Evolutionary conservation across 2,329 filamentous ascomycete species (phyloP).

Genomic region (Aspergillus transmontanensis): DNA sequence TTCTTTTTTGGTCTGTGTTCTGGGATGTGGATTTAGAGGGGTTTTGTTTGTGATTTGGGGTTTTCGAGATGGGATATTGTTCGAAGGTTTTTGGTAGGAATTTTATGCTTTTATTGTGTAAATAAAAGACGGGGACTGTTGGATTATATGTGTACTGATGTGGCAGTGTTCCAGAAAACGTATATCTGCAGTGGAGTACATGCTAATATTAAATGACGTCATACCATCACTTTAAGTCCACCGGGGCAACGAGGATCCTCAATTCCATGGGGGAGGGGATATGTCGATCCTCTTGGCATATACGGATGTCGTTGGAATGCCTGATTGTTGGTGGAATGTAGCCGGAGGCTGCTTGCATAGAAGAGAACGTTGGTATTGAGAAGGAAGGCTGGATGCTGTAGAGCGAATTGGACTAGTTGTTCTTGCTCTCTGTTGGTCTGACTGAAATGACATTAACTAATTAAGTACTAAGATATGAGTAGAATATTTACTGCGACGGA

Average conservation of each 20-base stretch:
- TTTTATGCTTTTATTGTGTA: too few species aligned
- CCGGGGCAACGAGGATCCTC: neutral
- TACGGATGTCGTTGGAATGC: too few species aligned
- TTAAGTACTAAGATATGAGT: neutral
- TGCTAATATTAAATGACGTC: neutral
- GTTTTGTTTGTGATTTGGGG: neutral
- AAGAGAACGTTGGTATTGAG: fast-evolving
- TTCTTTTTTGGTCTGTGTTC: neutral
- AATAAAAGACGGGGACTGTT: too few species aligned
- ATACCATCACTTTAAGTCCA: neutral
- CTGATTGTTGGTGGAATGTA: neutral
- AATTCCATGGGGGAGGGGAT: neutral
- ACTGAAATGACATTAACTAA: neutral
- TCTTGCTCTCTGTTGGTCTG: too few species aligned
- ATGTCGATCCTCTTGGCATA: neutral
- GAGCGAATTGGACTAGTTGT: too few species aligned
- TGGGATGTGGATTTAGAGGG: neutral
- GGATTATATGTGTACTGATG: neutral
- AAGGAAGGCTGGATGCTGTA: neutral
- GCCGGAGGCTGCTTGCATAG: too few species aligned
- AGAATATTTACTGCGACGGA: neutral
- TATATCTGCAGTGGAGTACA: neutral
- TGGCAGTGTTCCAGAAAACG: neutral
- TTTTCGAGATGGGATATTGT: neutral
- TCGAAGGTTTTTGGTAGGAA: too few species aligned